phyloP scores from a whole-genome alignment of 1,139 yeast species.

The Yamadazyma trypodendri region DNA sequence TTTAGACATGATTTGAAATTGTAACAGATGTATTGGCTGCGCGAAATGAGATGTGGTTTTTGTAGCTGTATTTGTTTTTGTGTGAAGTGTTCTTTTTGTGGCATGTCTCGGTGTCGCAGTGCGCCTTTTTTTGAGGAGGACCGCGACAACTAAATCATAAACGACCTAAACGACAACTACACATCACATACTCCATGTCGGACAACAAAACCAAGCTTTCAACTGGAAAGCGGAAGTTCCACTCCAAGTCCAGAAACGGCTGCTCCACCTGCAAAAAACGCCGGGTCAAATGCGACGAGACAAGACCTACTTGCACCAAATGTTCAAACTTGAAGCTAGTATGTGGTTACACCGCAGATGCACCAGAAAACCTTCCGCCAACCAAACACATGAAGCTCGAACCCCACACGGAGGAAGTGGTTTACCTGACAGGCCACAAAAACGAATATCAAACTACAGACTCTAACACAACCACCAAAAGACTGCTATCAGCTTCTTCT shows the following conservation, averaged over 20 bases:
- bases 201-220: conserved; percentile 19
- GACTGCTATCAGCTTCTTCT: background rate
- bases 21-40: conserved; percentile 2
- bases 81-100: background rate
- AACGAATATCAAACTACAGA: too few relatives aligned
- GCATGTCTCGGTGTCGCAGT: background rate
- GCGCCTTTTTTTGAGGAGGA: background rate
- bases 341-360: conserved; percentile 53
- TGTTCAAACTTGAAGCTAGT: conserved; percentile 75
- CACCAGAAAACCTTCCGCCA: background rate
- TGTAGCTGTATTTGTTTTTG: too few relatives aligned
- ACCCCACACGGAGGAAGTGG: too few relatives aligned
- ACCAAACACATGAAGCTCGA: too few relatives aligned
- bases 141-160: too few relatives aligned
- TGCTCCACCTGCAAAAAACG: conserved; percentile 87
- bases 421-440: too few relatives aligned
- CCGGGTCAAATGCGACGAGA: conserved; percentile 90
- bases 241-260: conserved; percentile 83
- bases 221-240: conserved; percentile 64
- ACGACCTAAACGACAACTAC: conserved; percentile 10
- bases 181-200: background rate
- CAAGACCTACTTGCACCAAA: conserved; percentile 74
- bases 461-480: background rate
- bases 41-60: too few relatives aligned
- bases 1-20: conserved; percentile 5